Evolutionary conservation across 306 rosid species (phyloP).

Genomic region (Trifolium subterraneum): DNA sequence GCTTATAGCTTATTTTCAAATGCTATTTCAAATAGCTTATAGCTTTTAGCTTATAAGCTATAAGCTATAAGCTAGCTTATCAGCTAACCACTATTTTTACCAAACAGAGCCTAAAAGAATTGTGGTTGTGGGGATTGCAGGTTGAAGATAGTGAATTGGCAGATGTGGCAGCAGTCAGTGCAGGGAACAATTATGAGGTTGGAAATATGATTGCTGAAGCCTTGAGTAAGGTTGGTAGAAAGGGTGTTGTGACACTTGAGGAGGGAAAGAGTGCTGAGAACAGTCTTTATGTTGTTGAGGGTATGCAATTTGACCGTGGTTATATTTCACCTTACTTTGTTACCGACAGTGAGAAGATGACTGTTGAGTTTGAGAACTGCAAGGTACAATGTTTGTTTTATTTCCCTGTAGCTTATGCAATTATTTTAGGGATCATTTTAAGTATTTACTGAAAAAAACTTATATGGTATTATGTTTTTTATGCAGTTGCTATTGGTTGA

Average conservation of each 20-base stretch:
- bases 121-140: conserved; percentile 52
- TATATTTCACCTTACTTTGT: conserved; percentile 97
- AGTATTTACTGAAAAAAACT: background rate
- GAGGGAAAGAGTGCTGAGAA: conserved; percentile 99
- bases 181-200: conserved; percentile 92
- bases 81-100: too few relatives aligned
- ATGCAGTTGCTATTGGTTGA: conserved; percentile 96
- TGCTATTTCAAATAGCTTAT: too few relatives aligned
- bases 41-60: too few relatives aligned
- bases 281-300: conserved; percentile 90
- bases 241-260: conserved; percentile 98
- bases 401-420: background rate
- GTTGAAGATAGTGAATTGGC: conserved; percentile 98
- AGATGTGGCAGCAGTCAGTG: conserved; percentile 99
- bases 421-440: background rate
- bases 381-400: conserved; percentile 58
- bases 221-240: conserved; percentile 94
- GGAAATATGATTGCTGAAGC: conserved; percentile 99
- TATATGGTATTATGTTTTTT: background rate
- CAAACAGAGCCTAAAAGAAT: conserved; percentile 10
- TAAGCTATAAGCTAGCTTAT: too few relatives aligned
- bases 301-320: conserved; percentile 99
- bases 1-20: too few relatives aligned
- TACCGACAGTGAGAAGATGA: conserved; percentile 97
- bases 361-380: conserved; percentile 95